Conservation (phyloP, 2,329 filamentous ascomycete genomes). For the Exophiala dermatitidis region DNA sequence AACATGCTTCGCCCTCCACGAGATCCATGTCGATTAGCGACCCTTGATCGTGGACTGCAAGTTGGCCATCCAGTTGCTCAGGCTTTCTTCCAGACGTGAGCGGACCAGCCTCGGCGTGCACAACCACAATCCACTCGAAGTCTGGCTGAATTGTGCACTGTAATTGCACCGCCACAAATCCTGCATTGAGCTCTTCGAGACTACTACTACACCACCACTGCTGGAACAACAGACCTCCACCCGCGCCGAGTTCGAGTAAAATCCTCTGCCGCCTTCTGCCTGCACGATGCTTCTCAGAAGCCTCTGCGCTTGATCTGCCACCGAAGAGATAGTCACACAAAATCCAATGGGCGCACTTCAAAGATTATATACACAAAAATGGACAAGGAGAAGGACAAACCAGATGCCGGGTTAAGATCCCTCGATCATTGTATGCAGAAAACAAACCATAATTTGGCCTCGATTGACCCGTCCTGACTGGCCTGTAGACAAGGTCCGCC, state of each 20-base stretch:
- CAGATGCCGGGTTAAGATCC: constrained; percentile 66
- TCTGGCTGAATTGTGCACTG: too few relatives aligned
- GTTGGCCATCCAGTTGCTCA: not conserved
- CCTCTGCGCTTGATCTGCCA: constrained; percentile 1
- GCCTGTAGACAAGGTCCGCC: constrained; percentile 64
- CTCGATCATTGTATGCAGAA: constrained; percentile 60
- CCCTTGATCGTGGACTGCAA: not conserved
- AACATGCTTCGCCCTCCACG: not conserved
- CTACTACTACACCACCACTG: too few relatives aligned
- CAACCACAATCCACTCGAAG: not conserved
- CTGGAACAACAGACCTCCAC: not conserved
- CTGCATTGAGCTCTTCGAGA: not conserved
- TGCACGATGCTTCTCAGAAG: not conserved
- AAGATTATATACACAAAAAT: constrained; percentile 26
- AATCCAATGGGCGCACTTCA: constrained; percentile 12
- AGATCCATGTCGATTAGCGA: constrained; percentile 9
- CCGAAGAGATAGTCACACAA: not conserved
- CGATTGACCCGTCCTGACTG: constrained; percentile 7
- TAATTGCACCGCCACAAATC: constrained; percentile 7
- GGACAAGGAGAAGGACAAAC: constrained; percentile 36
- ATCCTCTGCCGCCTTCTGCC: not conserved
- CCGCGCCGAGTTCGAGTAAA: not conserved
- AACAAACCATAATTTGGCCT: not conserved
- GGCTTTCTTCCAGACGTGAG: not conserved
- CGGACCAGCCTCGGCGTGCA: not conserved